phyloP scores from a whole-genome alignment of 75 land plant genomes.

The Azolla pinnata region DNA sequence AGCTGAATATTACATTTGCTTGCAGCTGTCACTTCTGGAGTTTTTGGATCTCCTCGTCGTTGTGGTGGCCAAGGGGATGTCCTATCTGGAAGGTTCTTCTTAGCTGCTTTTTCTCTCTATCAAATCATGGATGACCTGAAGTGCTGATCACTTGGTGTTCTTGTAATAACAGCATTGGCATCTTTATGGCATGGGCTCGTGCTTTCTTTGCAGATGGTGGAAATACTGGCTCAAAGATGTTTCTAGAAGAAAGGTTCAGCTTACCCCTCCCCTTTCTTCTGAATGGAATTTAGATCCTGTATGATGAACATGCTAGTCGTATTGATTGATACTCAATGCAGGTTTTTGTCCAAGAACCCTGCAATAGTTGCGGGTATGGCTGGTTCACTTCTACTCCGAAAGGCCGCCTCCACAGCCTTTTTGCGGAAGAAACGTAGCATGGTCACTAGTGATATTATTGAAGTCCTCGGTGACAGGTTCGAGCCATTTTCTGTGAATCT shows the following conservation, averaged over 20 bases:
- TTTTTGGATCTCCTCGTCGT: slow-evolving; percentile 86
- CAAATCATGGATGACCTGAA: no score
- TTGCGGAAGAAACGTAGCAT: slow-evolving; percentile 64
- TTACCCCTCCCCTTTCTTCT: background rate
- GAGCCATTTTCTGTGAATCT: background rate
- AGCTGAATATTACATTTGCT: background rate
- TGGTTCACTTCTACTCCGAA: slow-evolving; percentile 59
- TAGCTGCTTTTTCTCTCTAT: no score
- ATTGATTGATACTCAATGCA: background rate
- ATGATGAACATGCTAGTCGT: no score
- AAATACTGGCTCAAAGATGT: background rate
- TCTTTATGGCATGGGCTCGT: slow-evolving; percentile 74
- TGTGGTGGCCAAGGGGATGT: slow-evolving; percentile 99
- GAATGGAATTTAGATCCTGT: no score
- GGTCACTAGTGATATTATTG: slow-evolving; percentile 75
- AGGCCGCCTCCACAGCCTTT: slow-evolving; percentile 72
- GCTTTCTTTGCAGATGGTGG: slow-evolving; percentile 9
- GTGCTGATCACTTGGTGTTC: background rate
- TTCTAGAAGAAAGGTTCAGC: slow-evolving; percentile 16
- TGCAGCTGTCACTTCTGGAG: slow-evolving; percentile 55
- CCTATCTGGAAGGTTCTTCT: slow-evolving; percentile 88
- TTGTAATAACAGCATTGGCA: slow-evolving; percentile 45
- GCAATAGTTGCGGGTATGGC: slow-evolving; percentile 68
- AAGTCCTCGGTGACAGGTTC: slow-evolving; percentile 66
- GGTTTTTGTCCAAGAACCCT: no score